phyloP scores from a whole-genome alignment of 2,329 filamentous ascomycete species.

The Botrytis medusae region DNA sequence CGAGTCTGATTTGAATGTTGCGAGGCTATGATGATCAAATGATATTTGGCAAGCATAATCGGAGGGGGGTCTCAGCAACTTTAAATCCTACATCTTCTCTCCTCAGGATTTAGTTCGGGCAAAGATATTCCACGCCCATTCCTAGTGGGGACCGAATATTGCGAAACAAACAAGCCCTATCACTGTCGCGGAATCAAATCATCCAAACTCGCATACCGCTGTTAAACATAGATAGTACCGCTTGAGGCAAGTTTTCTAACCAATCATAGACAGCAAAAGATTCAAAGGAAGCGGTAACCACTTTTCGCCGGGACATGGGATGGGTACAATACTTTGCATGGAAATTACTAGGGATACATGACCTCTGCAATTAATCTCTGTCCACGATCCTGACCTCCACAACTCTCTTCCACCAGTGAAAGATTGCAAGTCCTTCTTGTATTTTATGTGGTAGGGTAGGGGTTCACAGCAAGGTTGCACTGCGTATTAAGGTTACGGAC shows the following conservation, averaged over 20 bases:
- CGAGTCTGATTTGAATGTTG: background rate
- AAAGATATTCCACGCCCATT: conserved; percentile 18
- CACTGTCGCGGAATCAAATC: conserved; percentile 24
- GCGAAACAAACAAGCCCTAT: conserved; percentile 16
- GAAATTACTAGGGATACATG: conserved; percentile 1
- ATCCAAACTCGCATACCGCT: conserved; percentile 28
- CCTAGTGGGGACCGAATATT: conserved; percentile 19
- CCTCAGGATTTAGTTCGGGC: conserved; percentile 7
- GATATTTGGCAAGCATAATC: background rate
- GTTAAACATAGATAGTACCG: conserved; percentile 23
- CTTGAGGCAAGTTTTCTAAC: conserved; percentile 26
- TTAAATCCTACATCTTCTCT: conserved; percentile 19
- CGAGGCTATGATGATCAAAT: conserved; percentile 3
- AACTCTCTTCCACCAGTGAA: conserved; percentile 9
- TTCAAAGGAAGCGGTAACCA: conserved; percentile 19
- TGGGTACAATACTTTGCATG: conserved; percentile 15
- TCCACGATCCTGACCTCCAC: conserved; percentile 9
- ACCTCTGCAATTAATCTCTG: conserved; percentile 11
- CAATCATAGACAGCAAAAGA: conserved; percentile 26
- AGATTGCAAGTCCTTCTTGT: background rate
- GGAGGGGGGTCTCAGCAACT: conserved; percentile 9
- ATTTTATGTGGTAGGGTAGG: background rate
- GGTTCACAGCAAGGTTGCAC: conserved; percentile 5
- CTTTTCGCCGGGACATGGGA: background rate
- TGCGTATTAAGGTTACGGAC: conserved; percentile 1